Evolutionary conservation across 306 rosid species (phyloP).

Genomic region (Fragaria ananassa): DNA sequence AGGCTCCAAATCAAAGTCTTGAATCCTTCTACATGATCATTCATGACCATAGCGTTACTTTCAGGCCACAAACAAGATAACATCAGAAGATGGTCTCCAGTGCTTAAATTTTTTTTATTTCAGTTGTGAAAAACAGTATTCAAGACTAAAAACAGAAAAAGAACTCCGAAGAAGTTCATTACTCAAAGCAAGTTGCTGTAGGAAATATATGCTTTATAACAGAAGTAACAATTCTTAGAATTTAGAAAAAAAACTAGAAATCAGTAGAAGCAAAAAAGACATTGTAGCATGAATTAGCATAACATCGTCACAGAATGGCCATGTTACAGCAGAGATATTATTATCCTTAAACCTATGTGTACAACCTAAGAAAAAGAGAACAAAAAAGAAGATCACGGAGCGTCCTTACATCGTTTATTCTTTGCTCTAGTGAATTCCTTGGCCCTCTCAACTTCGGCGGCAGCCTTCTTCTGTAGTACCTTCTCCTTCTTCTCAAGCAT

Average conservation of each 20-base stretch:
- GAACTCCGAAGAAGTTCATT: neutral
- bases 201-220: neutral
- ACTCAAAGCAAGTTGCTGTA: no score
- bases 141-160: no score
- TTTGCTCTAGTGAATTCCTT: conserved; percentile 78
- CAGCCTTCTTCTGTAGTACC: conserved; percentile 79
- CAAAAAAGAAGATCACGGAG: neutral
- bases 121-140: neutral
- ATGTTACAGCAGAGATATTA: no score
- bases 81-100: neutral
- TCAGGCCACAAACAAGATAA: neutral
- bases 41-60: neutral
- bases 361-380: neutral
- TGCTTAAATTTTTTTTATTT: neutral
- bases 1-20: neutral
- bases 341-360: no score
- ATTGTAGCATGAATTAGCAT: neutral
- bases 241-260: neutral
- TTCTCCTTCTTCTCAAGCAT: conserved; percentile 99
- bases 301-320: neutral
- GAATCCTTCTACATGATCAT: neutral
- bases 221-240: neutral
- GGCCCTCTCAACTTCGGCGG: conserved; percentile 84
- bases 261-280: neutral
- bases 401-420: conserved; percentile 73